These are phyloP conservation scores for Tieghemostelium lacteum DNA, from an alignment of 78 protist genomes.

Conservation along the genomic window DNA sequence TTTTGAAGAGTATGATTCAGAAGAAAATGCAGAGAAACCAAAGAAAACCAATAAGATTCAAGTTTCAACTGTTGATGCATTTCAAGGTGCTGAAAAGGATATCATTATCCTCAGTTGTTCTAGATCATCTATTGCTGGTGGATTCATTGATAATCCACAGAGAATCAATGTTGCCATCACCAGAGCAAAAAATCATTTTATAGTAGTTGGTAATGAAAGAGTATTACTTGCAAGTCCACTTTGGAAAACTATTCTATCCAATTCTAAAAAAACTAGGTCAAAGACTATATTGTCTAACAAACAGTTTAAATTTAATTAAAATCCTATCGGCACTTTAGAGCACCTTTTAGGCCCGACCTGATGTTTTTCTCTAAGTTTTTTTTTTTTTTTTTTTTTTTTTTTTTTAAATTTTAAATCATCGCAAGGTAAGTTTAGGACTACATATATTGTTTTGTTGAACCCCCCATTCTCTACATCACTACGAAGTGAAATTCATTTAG, in stretches of 20 bases:
- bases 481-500: no score
- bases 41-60: background rate
- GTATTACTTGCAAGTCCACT: background rate
- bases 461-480: no score
- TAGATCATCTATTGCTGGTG: constrained; percentile 30
- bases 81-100: constrained; percentile 94
- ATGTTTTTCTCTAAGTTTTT: no score
- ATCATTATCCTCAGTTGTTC: constrained; percentile 78
- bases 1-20: background rate
- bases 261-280: background rate
- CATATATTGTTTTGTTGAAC: no score
- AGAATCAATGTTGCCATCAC: constrained; percentile 94
- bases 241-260: constrained; percentile 23
- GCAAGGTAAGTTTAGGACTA: no score
- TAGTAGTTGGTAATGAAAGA: constrained; percentile 83
- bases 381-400: no score
- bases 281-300: background rate
- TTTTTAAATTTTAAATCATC: no score
- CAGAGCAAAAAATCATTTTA: constrained; percentile 85
- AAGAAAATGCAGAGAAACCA: background rate
- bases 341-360: no score
- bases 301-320: no score
- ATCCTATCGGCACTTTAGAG: no score
- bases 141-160: constrained; percentile 83
- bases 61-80: constrained; percentile 89